phyloP scores from a whole-genome alignment of 306 rosid genomes.

The Quercus suber region DNA sequence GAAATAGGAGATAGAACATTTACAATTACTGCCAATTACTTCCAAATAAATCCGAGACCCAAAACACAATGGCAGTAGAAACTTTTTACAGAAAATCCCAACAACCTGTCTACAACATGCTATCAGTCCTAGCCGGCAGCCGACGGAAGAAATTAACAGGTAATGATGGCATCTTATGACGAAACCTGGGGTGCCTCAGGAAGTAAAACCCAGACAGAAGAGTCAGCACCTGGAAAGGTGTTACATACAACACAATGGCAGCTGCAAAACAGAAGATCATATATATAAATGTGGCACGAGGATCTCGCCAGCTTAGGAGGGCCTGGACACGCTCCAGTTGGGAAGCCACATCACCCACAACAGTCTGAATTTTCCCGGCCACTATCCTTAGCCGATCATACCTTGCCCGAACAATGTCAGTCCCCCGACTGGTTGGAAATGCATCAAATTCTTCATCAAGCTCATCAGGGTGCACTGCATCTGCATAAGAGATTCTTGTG shows the following conservation, averaged over 20 bases:
- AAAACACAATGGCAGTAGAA: constrained; percentile 11
- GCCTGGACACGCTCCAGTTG: constrained; percentile 88
- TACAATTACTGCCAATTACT: constrained; percentile 19
- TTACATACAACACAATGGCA: constrained; percentile 62
- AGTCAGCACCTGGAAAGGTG: constrained; percentile 53
- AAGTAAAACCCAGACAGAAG: constrained; percentile 58
- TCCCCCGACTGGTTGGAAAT: constrained; percentile 55
- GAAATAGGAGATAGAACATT: constrained; percentile 17
- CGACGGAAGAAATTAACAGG: constrained; percentile 83
- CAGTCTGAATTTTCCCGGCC: constrained; percentile 82
- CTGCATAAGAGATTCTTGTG: constrained; percentile 66
- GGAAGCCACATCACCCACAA: constrained; percentile 84
- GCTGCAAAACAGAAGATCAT: constrained; percentile 56
- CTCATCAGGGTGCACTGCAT: constrained; percentile 56
- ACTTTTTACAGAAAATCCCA: background rate
- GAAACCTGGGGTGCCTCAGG: constrained; percentile 86
- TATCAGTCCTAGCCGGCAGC: constrained; percentile 78
- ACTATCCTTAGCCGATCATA: constrained; percentile 81
- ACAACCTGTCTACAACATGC: constrained; percentile 48
- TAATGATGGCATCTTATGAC: constrained; percentile 60
- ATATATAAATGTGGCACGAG: constrained; percentile 76
- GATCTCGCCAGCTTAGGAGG: constrained; percentile 87
- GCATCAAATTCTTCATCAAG: constrained; percentile 87
- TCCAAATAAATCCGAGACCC: constrained; percentile 17
- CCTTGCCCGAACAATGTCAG: constrained; percentile 67